Percentiles rank a stretch among this genome's conserved stretches.
Conservation (phyloP, 257 asterid species). For the Rehmannia glutinosa region DNA sequence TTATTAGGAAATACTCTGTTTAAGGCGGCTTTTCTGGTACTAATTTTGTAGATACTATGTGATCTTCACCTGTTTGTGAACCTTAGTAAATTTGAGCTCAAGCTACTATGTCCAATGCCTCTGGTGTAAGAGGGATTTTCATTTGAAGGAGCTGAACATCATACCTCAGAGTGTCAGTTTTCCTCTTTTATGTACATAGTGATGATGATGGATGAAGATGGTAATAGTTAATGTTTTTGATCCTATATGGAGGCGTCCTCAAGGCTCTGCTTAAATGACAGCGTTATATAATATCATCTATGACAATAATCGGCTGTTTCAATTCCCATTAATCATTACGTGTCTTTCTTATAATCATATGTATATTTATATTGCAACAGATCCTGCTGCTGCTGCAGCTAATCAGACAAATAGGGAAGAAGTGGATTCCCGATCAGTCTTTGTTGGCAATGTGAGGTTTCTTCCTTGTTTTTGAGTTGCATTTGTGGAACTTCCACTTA, state of each 20-base stretch:
- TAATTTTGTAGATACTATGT: background rate
- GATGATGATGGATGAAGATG: background rate
- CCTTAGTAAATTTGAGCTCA: background rate
- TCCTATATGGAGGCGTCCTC: background rate
- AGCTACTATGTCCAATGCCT: background rate
- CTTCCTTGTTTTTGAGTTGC: slow-evolving; percentile 9
- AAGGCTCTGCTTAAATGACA: background rate
- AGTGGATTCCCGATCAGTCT: slow-evolving; percentile 72
- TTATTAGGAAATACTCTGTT: background rate
- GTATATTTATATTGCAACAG: slow-evolving; percentile 31
- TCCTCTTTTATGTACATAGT: background rate
- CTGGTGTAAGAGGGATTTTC: background rate
- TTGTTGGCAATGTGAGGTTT: slow-evolving; percentile 82
- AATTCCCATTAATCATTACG: background rate
- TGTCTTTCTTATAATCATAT: slow-evolving; percentile 8
- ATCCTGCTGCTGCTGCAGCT: slow-evolving; percentile 57
- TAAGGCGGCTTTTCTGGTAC: background rate
- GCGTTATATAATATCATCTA: background rate
- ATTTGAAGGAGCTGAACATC: background rate
- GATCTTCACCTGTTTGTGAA: background rate
- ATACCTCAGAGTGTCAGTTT: no score
- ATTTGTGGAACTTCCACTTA: slow-evolving; percentile 6
- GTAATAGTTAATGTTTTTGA: background rate
- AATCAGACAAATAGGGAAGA: slow-evolving; percentile 64
- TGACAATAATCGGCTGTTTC: background rate